A percentile compares a stretch with the other conserved stretches of the same genome.
These are phyloP conservation scores for Massarina eburnea DNA, from an alignment of 2,329 filamentous ascomycete genomes.

Conservation along the genomic window DNA sequence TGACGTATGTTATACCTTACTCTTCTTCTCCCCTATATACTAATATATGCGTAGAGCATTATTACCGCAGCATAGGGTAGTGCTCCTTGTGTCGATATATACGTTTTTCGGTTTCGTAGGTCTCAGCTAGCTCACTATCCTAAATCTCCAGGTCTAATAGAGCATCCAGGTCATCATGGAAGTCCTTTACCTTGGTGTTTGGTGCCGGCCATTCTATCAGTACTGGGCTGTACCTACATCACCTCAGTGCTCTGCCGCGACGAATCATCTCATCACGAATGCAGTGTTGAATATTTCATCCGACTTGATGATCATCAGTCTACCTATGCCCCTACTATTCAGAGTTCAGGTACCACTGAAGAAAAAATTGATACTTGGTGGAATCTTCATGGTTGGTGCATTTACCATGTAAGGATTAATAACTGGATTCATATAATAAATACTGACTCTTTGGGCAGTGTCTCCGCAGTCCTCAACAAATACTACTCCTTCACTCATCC, in stretches of 20 bases:
- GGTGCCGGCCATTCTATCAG: slow-evolving; percentile 56
- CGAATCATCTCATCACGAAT: slow-evolving; percentile 44
- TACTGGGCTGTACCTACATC: slow-evolving; percentile 55
- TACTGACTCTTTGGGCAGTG: slow-evolving; percentile 39
- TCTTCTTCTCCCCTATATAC: background rate
- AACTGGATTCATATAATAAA: slow-evolving; percentile 5
- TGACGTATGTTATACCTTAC: slow-evolving; percentile 41
- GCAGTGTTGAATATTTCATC: slow-evolving; percentile 50
- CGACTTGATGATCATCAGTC: slow-evolving; percentile 49
- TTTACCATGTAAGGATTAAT: slow-evolving; percentile 16
- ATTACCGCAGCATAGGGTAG: slow-evolving; percentile 31
- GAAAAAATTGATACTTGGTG: slow-evolving; percentile 57
- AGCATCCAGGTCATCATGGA: slow-evolving; percentile 43
- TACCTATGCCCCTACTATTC: slow-evolving; percentile 51
- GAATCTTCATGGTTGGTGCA: slow-evolving; percentile 58
- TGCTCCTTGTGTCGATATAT: slow-evolving; percentile 50
- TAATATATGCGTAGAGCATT: slow-evolving; percentile 6
- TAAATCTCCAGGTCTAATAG: slow-evolving; percentile 7
- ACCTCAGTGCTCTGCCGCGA: slow-evolving; percentile 48
- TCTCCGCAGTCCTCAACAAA: slow-evolving; percentile 62
- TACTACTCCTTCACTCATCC: slow-evolving; percentile 62
- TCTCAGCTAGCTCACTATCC: background rate
- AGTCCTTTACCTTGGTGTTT: slow-evolving; percentile 55
- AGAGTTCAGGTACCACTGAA: slow-evolving; percentile 46
- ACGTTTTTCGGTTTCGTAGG: slow-evolving; percentile 49